phyloP scores from a whole-genome alignment of 2,329 filamentous ascomycete species.

The Penicillium sp. region DNA sequence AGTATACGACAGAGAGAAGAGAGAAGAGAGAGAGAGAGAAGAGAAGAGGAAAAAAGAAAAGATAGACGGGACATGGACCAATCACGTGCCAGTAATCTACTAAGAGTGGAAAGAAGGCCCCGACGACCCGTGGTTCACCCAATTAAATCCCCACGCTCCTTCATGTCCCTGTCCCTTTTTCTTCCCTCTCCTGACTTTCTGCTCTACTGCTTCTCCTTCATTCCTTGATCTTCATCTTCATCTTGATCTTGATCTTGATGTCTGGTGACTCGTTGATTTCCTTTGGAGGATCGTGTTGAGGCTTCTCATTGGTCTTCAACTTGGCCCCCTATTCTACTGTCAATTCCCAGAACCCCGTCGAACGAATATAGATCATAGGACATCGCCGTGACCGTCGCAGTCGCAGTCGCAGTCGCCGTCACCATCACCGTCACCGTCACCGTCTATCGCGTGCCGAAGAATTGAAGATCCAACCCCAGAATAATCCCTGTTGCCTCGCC shows the following conservation, averaged over 20 bases:
- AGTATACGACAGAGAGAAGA: too few species aligned
- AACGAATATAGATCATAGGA: background rate
- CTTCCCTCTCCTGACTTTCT: background rate
- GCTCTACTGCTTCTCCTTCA: background rate
- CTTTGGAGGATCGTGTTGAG: background rate
- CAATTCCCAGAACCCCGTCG: background rate
- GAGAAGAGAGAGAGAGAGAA: too few species aligned
- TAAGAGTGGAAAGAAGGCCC: background rate
- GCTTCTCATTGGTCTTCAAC: background rate
- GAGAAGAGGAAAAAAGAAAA: background rate
- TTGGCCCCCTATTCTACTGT: background rate
- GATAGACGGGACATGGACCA: background rate
- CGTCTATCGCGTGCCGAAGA: background rate
- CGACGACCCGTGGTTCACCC: constrained; percentile 7
- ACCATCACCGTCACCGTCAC: background rate
- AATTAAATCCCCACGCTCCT: constrained; percentile 8
- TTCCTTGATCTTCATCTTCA: too few species aligned
- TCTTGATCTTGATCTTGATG: too few species aligned
- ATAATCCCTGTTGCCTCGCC: constrained; percentile 21
- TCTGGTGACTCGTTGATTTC: background rate
- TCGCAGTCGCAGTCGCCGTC: background rate
- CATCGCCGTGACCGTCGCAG: background rate
- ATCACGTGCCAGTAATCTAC: background rate
- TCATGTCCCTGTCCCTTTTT: constrained; percentile 2
- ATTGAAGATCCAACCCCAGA: background rate